Percentiles rank a stretch among this genome's conserved stretches.
Evolutionary conservation across 2,329 filamentous ascomycete genomes (phyloP).

Genomic region (Capronia epimyces): DNA sequence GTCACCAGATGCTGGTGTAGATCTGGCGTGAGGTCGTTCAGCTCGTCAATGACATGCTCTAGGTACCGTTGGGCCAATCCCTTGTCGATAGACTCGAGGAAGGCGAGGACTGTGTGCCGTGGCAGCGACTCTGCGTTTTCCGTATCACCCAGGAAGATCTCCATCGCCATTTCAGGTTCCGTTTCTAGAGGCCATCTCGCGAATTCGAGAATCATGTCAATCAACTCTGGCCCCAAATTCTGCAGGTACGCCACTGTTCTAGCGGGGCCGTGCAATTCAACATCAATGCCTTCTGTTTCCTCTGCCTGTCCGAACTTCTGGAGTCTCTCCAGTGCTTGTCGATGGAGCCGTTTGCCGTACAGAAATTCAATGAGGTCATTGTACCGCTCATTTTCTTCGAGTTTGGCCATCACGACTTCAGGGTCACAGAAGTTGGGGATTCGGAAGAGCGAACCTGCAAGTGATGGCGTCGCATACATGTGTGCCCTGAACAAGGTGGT

Average conservation of each 20-base stretch:
- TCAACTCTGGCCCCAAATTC: slow-evolving; percentile 75
- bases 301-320: slow-evolving; percentile 67
- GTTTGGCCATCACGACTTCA: slow-evolving; percentile 84
- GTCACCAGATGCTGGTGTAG: slow-evolving; percentile 81
- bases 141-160: slow-evolving; percentile 86
- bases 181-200: slow-evolving; percentile 77
- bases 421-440: slow-evolving; percentile 97
- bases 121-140: slow-evolving; percentile 91
- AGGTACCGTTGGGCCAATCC: slow-evolving; percentile 74
- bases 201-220: slow-evolving; percentile 87
- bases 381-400: slow-evolving; percentile 82
- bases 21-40: slow-evolving; percentile 76
- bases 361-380: slow-evolving; percentile 96
- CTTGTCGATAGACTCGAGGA: slow-evolving; percentile 63
- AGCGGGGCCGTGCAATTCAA: slow-evolving; percentile 68
- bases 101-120: slow-evolving; percentile 66
- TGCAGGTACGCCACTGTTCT: slow-evolving; percentile 88
- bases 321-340: slow-evolving; percentile 75
- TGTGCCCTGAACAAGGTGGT: slow-evolving; percentile 91
- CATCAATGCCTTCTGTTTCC: slow-evolving; percentile 36
- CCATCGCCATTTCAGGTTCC: slow-evolving; percentile 74
- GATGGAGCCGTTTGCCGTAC: slow-evolving; percentile 88
- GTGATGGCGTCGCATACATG: slow-evolving; percentile 81
- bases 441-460: slow-evolving; percentile 85
- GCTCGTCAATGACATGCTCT: slow-evolving; percentile 82